Percentiles rank a stretch among this genome's conserved stretches.
These are phyloP conservation scores for Marsdenia floribunda DNA, from an alignment of 257 asterid species.

Conservation along the genomic window DNA sequence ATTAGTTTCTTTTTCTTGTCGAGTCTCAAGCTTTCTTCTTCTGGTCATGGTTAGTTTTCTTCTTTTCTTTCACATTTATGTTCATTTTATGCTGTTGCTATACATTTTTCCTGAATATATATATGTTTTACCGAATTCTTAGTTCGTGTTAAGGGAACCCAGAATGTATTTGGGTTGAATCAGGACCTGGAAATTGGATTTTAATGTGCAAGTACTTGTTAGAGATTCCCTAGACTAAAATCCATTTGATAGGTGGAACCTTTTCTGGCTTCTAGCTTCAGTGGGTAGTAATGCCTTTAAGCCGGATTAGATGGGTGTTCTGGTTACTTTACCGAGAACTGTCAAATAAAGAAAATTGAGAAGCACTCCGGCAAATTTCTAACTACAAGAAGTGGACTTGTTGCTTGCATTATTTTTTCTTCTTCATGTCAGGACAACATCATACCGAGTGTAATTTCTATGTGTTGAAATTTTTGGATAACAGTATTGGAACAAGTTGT, in stretches of 20 bases:
- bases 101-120: neutral
- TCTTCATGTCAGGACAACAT: neutral
- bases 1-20: constrained; percentile 31
- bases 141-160: neutral
- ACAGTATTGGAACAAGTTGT: neutral
- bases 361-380: neutral
- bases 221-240: neutral
- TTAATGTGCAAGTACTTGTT: neutral
- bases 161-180: constrained; percentile 4
- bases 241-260: neutral
- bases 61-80: neutral
- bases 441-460: neutral
- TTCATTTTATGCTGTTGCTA: neutral
- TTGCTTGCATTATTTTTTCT: neutral
- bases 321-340: neutral
- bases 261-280: neutral
- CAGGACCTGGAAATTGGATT: neutral
- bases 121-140: neutral
- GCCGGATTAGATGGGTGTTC: neutral
- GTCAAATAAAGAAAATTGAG: constrained; percentile 3
- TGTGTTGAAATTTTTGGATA: neutral
- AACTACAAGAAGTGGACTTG: neutral
- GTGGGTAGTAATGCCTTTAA: neutral
- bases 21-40: constrained; percentile 33
- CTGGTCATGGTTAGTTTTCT: constrained; percentile 26